These are phyloP conservation scores for Blumeriella jaapii DNA, from an alignment of 2,329 filamentous ascomycete genomes.

Conservation along the genomic window DNA sequence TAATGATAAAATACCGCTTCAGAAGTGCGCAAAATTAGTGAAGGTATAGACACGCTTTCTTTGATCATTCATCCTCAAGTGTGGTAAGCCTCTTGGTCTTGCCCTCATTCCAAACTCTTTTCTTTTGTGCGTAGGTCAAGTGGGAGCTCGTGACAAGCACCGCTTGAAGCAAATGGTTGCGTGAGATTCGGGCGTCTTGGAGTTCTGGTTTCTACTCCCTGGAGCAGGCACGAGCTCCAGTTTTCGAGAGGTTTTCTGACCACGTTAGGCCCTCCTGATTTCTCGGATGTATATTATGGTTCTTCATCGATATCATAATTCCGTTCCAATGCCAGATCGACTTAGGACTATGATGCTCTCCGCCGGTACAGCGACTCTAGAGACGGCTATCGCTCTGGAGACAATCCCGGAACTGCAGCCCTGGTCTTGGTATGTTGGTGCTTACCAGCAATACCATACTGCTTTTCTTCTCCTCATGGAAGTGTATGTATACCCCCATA, in stretches of 20 bases:
- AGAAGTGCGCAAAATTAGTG: constrained; percentile 51
- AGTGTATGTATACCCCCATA: constrained; percentile 37
- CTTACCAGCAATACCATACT: constrained; percentile 62
- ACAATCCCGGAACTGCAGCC: constrained; percentile 37
- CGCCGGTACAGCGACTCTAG: constrained; percentile 43
- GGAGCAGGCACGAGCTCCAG: too few relatives aligned
- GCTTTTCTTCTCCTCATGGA: constrained; percentile 59
- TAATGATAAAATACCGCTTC: constrained; percentile 45
- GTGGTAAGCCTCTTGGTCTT: too few relatives aligned
- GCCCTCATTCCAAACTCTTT: too few relatives aligned
- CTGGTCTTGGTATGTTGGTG: constrained; percentile 63
- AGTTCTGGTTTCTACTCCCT: too few relatives aligned
- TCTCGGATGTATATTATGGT: constrained; percentile 55
- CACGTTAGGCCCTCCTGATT: constrained; percentile 39
- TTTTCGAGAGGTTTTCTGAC: neutral
- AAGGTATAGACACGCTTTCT: constrained; percentile 36
- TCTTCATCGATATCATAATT: constrained; percentile 52
- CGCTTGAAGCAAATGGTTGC: too few relatives aligned
- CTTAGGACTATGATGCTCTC: constrained; percentile 52
- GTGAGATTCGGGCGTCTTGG: too few relatives aligned
- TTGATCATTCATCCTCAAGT: too few relatives aligned
- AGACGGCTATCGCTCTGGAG: constrained; percentile 43
- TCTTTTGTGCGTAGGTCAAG: too few relatives aligned
- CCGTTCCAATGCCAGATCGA: constrained; percentile 43
- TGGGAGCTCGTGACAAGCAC: too few relatives aligned